phyloP scores from a whole-genome alignment of 2,329 filamentous ascomycete genomes.

The Trichophyton rubrum region DNA sequence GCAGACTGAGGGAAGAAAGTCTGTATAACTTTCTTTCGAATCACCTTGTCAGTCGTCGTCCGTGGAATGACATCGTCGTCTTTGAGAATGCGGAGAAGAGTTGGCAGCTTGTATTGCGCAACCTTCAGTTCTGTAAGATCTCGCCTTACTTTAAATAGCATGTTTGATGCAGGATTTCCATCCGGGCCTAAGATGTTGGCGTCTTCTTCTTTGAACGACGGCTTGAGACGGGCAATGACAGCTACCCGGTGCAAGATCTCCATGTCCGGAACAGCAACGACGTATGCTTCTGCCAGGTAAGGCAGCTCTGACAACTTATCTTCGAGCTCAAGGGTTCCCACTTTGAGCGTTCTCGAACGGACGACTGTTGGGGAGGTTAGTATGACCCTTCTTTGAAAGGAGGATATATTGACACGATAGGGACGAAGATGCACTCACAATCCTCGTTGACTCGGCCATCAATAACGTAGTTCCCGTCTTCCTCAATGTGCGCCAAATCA shows the following conservation, averaged over 20 bases:
- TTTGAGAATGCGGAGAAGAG: slow-evolving; percentile 10
- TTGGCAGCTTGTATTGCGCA: slow-evolving; percentile 7
- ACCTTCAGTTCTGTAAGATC: slow-evolving; percentile 7
- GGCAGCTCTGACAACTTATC: slow-evolving; percentile 11
- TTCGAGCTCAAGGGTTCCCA: slow-evolving; percentile 14
- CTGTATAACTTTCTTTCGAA: slow-evolving; percentile 5
- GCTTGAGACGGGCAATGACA: slow-evolving; percentile 7
- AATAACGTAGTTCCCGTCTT: slow-evolving; percentile 11
- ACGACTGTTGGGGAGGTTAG: background rate
- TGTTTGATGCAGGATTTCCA: background rate
- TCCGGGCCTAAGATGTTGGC: background rate
- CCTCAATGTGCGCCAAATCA: slow-evolving; percentile 11
- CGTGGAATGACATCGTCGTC: slow-evolving; percentile 7
- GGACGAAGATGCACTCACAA: slow-evolving; percentile 10
- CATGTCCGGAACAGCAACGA: slow-evolving; percentile 10
- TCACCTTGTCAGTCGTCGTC: slow-evolving; percentile 3
- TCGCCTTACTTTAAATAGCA: slow-evolving; percentile 7
- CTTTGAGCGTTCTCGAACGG: background rate
- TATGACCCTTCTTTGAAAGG: background rate
- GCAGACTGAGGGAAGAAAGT: slow-evolving; percentile 6
- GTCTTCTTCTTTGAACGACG: background rate
- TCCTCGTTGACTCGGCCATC: slow-evolving; percentile 14
- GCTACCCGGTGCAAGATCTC: slow-evolving; percentile 5
- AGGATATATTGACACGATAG: background rate
- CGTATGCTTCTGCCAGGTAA: slow-evolving; percentile 13